These are phyloP conservation scores for Ehretia macrophylla DNA, from an alignment of 257 asterid genomes.

Conservation along the genomic window DNA sequence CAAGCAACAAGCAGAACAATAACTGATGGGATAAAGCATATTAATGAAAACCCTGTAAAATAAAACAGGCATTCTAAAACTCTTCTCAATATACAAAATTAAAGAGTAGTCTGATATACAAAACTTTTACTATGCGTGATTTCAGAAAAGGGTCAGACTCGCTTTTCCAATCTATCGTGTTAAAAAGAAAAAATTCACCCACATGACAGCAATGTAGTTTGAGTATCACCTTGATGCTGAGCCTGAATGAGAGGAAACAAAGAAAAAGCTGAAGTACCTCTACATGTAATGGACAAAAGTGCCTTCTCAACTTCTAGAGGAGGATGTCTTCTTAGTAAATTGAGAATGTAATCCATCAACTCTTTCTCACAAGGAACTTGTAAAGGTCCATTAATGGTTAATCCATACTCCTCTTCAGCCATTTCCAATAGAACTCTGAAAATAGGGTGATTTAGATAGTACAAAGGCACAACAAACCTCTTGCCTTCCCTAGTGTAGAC, in stretches of 20 bases:
- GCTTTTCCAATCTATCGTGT: no score
- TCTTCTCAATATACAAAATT: no score
- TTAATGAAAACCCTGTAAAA: no score
- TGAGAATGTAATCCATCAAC: conserved; percentile 31
- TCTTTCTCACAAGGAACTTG: conserved; percentile 45
- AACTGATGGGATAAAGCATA: no score
- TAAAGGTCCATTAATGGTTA: conserved; percentile 34
- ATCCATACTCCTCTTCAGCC: conserved; percentile 58
- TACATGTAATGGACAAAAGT: no score
- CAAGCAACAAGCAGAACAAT: no score
- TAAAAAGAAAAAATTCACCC: no score
- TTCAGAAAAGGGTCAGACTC: no score
- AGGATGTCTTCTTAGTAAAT: conserved; percentile 16
- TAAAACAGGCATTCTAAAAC: no score
- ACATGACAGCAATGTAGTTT: conserved; percentile 13
- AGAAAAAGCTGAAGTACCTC: no score
- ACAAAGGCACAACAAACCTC: conserved; percentile 32
- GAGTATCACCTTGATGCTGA: conserved; percentile 13
- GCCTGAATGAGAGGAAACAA: conserved; percentile 8
- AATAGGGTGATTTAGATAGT: conserved; percentile 45
- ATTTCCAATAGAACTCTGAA: conserved; percentile 48
- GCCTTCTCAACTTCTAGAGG: conserved; percentile 19
- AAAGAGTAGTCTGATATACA: no score
- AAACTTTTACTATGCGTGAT: no score
- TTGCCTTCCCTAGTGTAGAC: conserved; percentile 47